These are phyloP conservation scores for Eutrema japonicum DNA, from an alignment of 345 rosid species.

Conservation along the genomic window DNA sequence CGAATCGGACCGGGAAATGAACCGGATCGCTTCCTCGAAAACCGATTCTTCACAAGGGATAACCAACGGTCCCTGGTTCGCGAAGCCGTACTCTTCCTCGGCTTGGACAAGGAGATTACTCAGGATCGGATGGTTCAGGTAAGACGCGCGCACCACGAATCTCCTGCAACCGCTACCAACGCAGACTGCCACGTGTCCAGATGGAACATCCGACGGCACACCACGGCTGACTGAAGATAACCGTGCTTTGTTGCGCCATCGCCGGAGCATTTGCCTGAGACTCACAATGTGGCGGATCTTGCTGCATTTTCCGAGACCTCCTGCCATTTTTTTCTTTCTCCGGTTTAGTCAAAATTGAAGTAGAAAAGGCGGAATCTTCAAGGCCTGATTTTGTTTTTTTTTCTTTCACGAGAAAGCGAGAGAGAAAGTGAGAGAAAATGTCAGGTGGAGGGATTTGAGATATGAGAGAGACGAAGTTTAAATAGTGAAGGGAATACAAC, in stretches of 20 bases:
- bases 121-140: constrained; percentile 89
- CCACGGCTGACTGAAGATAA: constrained; percentile 59
- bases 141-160: constrained; percentile 81
- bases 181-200: constrained; percentile 88
- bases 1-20: constrained; percentile 68
- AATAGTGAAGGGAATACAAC: constrained; percentile 24
- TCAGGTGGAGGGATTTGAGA: constrained; percentile 20
- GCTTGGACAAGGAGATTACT: constrained; percentile 68
- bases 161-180: constrained; percentile 73
- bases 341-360: not conserved
- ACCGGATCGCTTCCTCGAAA: constrained; percentile 77
- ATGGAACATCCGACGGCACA: constrained; percentile 82
- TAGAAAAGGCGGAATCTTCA: constrained; percentile 2
- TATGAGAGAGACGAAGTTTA: constrained; percentile 50
- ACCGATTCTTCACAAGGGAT: constrained; percentile 89
- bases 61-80: constrained; percentile 74
- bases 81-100: constrained; percentile 90
- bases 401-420: constrained; percentile 1
- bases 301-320: constrained; percentile 73
- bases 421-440: not conserved
- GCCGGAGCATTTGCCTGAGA: constrained; percentile 81
- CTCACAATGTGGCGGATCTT: constrained; percentile 93
- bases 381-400: not conserved
- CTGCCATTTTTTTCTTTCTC: constrained; percentile 52
- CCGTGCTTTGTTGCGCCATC: constrained; percentile 90